Evolutionary conservation across 441 rosid species (phyloP).

Genomic region (Jatropha multifida): DNA sequence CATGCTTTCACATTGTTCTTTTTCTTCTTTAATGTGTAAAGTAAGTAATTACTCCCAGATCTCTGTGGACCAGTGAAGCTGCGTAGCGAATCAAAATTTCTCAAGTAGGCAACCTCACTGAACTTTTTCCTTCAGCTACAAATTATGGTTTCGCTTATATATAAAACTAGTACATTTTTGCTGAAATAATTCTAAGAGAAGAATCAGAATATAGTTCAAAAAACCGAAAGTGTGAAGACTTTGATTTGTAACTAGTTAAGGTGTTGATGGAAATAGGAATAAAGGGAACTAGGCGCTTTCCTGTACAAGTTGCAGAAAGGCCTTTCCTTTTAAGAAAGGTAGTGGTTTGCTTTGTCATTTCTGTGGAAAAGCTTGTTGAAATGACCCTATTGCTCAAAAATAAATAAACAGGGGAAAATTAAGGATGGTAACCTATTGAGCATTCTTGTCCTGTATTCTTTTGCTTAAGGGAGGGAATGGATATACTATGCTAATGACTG

Average conservation of each 20-base stretch:
- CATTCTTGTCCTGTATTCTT: conserved; percentile 1
- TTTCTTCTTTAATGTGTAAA: neutral
- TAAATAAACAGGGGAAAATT: neutral
- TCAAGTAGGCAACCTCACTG: conserved; percentile 6
- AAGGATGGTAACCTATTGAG: too few relatives aligned
- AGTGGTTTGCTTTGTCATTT: conserved; percentile 37
- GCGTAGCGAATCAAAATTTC: conserved; percentile 27
- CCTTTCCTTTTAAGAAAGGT: conserved; percentile 24
- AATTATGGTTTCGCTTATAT: conserved; percentile 10
- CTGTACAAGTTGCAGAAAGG: conserved; percentile 39
- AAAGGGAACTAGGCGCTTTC: conserved; percentile 31
- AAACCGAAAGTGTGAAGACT: conserved; percentile 39
- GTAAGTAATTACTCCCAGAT: conserved; percentile 22
- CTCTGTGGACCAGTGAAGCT: conserved; percentile 33
- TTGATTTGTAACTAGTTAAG: conserved; percentile 29
- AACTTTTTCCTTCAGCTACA: conserved; percentile 6
- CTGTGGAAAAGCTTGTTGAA: conserved; percentile 19
- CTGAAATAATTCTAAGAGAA: conserved; percentile 19
- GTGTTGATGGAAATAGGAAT: conserved; percentile 32
- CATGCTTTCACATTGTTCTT: conserved; percentile 7
- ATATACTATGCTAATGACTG: conserved; percentile 20
- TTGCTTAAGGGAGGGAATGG: conserved; percentile 20
- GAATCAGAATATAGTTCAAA: conserved; percentile 44
- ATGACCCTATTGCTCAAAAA: conserved; percentile 19
- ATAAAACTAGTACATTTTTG: conserved; percentile 5